These are phyloP conservation scores for Incumbomyces delicatus DNA, from an alignment of 2,329 filamentous ascomycete species.

Conservation along the genomic window DNA sequence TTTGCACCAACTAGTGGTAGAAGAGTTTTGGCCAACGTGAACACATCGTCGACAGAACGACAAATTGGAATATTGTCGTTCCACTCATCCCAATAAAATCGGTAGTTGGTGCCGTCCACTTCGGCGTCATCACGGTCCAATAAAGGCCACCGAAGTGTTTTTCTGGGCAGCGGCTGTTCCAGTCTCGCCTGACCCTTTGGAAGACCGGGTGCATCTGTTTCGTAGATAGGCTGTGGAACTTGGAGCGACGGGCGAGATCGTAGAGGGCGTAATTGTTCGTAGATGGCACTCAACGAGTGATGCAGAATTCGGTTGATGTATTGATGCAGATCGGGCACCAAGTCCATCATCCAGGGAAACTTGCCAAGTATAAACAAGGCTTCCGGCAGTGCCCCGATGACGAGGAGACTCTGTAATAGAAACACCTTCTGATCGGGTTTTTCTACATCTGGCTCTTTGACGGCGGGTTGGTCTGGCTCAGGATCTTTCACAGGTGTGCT, in stretches of 20 bases:
- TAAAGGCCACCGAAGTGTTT: constrained; percentile 71
- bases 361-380: constrained; percentile 83
- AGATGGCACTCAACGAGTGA: constrained; percentile 70
- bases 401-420: constrained; percentile 73
- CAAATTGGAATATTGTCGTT: constrained; percentile 85
- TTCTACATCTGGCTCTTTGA: constrained; percentile 51
- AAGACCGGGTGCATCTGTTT: constrained; percentile 56
- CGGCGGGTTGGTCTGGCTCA: constrained; percentile 34
- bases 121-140: constrained; percentile 67
- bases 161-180: constrained; percentile 50
- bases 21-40: constrained; percentile 73
- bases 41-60: constrained; percentile 81
- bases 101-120: constrained; percentile 61
- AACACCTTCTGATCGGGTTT: constrained; percentile 80
- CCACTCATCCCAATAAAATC: constrained; percentile 98
- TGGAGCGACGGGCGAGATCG: constrained; percentile 31
- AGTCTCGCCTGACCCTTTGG: constrained; percentile 61
- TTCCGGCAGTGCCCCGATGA: constrained; percentile 86
- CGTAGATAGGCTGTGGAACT: constrained; percentile 42
- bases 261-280: constrained; percentile 43
- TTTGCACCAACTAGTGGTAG: constrained; percentile 79
- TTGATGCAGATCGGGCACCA: constrained; percentile 69
- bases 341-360: constrained; percentile 85
- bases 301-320: constrained; percentile 77
- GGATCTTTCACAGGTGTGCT: constrained; percentile 43